Evolutionary conservation across 2,329 filamentous ascomycete genomes (phyloP), one percentile per base, ranked within the genome.

Genomic region (Calonectria honghensis): DNA sequence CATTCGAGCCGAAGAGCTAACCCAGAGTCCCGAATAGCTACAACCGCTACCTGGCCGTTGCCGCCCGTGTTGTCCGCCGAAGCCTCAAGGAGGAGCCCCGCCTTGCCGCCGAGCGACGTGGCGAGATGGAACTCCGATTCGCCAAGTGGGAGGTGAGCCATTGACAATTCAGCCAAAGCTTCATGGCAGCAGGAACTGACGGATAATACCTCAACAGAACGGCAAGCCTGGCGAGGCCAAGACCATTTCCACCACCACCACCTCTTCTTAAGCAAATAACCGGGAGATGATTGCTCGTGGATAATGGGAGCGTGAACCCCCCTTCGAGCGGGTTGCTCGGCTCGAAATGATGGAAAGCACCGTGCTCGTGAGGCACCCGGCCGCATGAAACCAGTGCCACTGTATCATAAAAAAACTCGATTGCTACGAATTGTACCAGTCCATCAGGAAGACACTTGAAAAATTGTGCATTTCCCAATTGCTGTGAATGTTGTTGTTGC

Each of bases 31-130:
- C 68, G 64, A 77, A 85, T 87, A 99, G 97, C 90, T 99, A 99
- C 95, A 99, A 99, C 94, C 97, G 96, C 90, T 98, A 98, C 93
- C 93, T 99, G 86, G 93, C 96, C 85, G 92, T 99, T 89, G 96
- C 97, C 84, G 93, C 96, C 88, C 96, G 96, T 88, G 94, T 95
- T 85, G 95, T 99, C 87, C 97, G 97, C 90, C 94, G 95, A 87
- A 98, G 96, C 86, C 91, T 99, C 87, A 98, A 98, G 92, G 97
- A 99, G 85, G 95, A 97, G 73, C 94, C 96, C 90, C 93, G 97
- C 89, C 87, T 98, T 80, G 86, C 86, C 81, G 96, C 96, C 79
- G 97, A 98, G 92, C 94, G 95, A 85, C 93, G 97, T 86, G 96
- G 96, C 85, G 92, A 96, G 87, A 94, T 93, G 88, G 96, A 98